Base-by-base conservation (phyloP, 2,329 filamentous ascomycete genomes). In the Colletotrichum graminicola region DNA sequence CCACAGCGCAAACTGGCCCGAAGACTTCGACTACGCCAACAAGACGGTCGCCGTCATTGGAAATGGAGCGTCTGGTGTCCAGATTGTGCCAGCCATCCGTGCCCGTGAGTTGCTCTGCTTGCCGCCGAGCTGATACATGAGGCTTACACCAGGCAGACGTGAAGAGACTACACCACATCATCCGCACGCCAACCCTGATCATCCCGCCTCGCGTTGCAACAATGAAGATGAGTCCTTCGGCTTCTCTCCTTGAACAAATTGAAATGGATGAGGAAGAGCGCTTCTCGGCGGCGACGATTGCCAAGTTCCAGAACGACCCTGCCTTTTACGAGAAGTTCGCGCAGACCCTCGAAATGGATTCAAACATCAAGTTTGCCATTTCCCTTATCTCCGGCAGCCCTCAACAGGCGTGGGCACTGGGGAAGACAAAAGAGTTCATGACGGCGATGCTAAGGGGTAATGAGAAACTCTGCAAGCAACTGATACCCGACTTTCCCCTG, bases 41-140 rank as follows among this genome's bases (percentile, higher is more conserved):
- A 89, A 89, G 76, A 82, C 79, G 0, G 83, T 89, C 10, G 86
- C 84, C 2, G 80, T 90, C n/a, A 87, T 90, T 61, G 88, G 88
- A 11, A 89, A 87, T 62, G 87, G 87, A 8, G 82, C 87, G 23
- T 87, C 86, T 0, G 87, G 86, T 0, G 82, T 89, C 18, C 88
- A 90, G 73, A 79, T 89, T 32, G 76, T 88, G 11, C 84, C 87
- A 1, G 81, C 83, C 39, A 83, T 89, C n/a, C 83, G 84, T 61
- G 80, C 80, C 74, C 77, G 82, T 85, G 73, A 74, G 79, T 64
- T 29, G 23, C 16, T 52, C 21, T 34, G 14, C n/a, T 64, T 43
- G 12, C 29, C 18, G 4, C 55, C 43, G 7, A 23, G 23, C 2
- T 21, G 36, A 29, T 47, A 21, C 62, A 47, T 43, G 4, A 26